Conservation (phyloP, 192 early-diverging fungal species). For the Pecoramyces ruminantium region DNA sequence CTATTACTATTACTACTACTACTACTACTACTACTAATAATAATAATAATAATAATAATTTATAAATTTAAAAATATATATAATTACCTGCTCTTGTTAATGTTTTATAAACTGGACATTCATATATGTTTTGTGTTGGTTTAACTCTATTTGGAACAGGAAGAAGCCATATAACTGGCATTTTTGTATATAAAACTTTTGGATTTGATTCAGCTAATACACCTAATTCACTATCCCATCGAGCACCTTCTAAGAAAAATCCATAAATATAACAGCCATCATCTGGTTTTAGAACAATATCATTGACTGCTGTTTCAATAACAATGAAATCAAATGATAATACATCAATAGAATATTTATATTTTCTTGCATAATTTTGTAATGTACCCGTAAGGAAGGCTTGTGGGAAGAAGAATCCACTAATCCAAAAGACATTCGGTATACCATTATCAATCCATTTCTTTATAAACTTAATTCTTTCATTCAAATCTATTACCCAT, state of each 20-base stretch:
- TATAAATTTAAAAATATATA: neutral
- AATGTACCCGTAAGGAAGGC: conserved; percentile 39
- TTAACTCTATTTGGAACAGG: conserved; percentile 30
- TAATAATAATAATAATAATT: neutral
- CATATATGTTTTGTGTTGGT: conserved; percentile 7
- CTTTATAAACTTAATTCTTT: conserved; percentile 30
- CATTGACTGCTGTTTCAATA: neutral
- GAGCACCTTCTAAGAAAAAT: conserved; percentile 32
- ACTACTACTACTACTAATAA: neutral
- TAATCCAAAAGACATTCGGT: conserved; percentile 36
- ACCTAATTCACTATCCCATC: conserved; percentile 23
- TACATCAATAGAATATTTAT: conserved; percentile 32
- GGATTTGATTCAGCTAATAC: conserved; percentile 25
- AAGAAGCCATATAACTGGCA: conserved; percentile 34
- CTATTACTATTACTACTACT: no score
- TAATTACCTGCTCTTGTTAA: conserved; percentile 29
- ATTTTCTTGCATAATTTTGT: conserved; percentile 41
- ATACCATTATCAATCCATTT: conserved; percentile 36
- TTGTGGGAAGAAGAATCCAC: conserved; percentile 44
- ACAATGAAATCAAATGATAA: conserved; percentile 42
- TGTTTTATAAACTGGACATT: conserved; percentile 41
- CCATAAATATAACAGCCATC: conserved; percentile 42
- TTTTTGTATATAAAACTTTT: conserved; percentile 42
- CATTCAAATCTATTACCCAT: conserved; percentile 29
- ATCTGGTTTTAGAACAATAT: conserved; percentile 23